A percentile compares a stretch with the other conserved stretches of the same genome.
phyloP scores from a whole-genome alignment of 2,329 filamentous ascomycete species.

The Coniosporium tulheliwenetii region DNA sequence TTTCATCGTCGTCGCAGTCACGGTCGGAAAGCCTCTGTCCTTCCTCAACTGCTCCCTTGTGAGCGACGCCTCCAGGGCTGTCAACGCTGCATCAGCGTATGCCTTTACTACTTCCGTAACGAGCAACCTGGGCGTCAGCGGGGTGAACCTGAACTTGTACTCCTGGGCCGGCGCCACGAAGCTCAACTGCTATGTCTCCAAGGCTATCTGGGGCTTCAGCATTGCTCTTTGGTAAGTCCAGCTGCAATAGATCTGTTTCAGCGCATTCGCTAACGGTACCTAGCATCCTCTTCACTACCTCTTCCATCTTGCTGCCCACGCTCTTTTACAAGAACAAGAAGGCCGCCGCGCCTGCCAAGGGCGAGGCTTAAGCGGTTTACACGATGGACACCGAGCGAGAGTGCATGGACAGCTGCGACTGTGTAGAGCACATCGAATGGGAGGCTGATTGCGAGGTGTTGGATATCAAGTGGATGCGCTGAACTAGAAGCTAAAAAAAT shows the following conservation, averaged over 20 bases:
- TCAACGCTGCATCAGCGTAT: conserved; percentile 31
- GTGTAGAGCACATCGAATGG: too few relatives aligned
- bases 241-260: neutral
- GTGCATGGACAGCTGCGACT: too few relatives aligned
- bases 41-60: conserved; percentile 56
- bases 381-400: too few relatives aligned
- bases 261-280: neutral
- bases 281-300: conserved; percentile 30
- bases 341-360: conserved; percentile 14
- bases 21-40: conserved; percentile 66
- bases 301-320: conserved; percentile 27
- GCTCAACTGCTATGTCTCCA: conserved; percentile 65
- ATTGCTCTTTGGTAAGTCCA: conserved; percentile 54
- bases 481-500: too few relatives aligned
- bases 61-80: conserved; percentile 27
- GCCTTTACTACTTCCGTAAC: conserved; percentile 37
- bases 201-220: conserved; percentile 73
- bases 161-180: conserved; percentile 45
- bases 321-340: conserved; percentile 35
- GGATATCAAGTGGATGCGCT: too few relatives aligned
- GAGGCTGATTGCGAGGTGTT: too few relatives aligned
- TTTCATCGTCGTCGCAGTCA: conserved; percentile 59
- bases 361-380: neutral
- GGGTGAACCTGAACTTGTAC: conserved; percentile 32
- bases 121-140: conserved; percentile 33